These are phyloP conservation scores for Stenocarpella maydis DNA, from an alignment of 2,329 filamentous ascomycete species.

Conservation along the genomic window DNA sequence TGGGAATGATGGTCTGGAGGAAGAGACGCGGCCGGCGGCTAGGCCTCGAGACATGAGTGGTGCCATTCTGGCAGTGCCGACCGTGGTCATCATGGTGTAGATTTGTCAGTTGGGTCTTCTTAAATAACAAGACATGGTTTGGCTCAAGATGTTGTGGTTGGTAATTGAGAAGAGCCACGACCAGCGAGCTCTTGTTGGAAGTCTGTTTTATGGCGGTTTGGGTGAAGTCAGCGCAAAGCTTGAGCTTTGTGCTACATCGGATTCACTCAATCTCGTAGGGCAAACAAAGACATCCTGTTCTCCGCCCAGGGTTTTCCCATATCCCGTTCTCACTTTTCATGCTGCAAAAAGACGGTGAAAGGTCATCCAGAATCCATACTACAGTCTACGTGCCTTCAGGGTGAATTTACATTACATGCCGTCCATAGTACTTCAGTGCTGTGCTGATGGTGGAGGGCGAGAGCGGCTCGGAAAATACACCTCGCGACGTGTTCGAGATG, in stretches of 20 bases:
- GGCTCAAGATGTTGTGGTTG: background rate
- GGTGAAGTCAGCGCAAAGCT: background rate
- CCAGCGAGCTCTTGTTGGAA: too few species aligned
- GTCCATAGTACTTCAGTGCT: conserved; percentile 46
- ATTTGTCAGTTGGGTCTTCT: too few species aligned
- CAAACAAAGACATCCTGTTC: background rate
- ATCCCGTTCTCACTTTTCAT: background rate
- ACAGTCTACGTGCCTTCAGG: background rate
- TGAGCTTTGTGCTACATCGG: background rate
- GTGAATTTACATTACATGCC: background rate
- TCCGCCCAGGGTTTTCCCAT: background rate
- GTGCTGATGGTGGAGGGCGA: conserved; percentile 60
- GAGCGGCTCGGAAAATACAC: conserved; percentile 54
- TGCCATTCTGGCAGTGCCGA: background rate
- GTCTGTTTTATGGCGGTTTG: background rate
- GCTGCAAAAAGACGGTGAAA: background rate
- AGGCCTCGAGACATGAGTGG: background rate
- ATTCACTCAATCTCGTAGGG: background rate
- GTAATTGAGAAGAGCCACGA: background rate
- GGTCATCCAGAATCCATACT: background rate
- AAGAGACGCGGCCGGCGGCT: too few species aligned
- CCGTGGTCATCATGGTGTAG: background rate
- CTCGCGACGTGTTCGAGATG: conserved; percentile 56
- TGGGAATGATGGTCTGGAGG: background rate
- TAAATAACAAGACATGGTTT: too few species aligned